Evolutionary conservation across 2,329 filamentous ascomycete genomes (phyloP).

Genomic region (Fusarium illudens): DNA sequence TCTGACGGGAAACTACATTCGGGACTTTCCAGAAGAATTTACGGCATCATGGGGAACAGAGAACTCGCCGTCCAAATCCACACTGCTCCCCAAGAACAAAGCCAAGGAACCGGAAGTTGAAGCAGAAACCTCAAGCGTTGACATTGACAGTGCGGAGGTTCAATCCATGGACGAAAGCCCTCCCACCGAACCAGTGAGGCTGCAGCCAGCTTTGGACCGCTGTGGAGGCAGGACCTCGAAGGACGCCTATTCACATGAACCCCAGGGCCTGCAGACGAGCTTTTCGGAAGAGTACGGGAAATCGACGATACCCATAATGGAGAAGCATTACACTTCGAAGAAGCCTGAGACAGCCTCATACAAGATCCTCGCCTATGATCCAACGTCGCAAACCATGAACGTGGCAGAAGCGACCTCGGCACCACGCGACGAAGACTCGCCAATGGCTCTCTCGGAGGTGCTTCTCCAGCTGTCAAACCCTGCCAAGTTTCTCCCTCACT

Average conservation of each 20-base stretch:
- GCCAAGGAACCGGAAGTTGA: neutral
- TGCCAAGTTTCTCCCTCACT: constrained; percentile 71
- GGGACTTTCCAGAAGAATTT: constrained; percentile 64
- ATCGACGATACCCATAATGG: constrained; percentile 47
- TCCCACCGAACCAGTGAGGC: constrained; percentile 38
- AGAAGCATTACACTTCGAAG: constrained; percentile 44
- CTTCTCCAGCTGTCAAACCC: constrained; percentile 69
- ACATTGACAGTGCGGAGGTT: constrained; percentile 44
- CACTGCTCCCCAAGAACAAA: constrained; percentile 36
- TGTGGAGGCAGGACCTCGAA: constrained; percentile 17
- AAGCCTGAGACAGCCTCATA: constrained; percentile 50
- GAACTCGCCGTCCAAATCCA: constrained; percentile 40
- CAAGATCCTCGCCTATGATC: constrained; percentile 73
- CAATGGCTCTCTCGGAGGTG: constrained; percentile 67
- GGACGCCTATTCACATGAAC: constrained; percentile 55
- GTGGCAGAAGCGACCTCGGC: constrained; percentile 68
- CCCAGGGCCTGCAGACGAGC: constrained; percentile 59
- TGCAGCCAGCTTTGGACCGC: constrained; percentile 47
- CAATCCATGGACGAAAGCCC: constrained; percentile 55
- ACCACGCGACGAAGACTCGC: constrained; percentile 56
- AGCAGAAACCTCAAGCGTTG: neutral
- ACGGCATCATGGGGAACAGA: constrained; percentile 51
- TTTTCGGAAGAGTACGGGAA: constrained; percentile 55
- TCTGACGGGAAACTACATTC: constrained; percentile 58
- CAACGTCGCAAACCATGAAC: constrained; percentile 63